phyloP scores from a whole-genome alignment of 2,329 filamentous ascomycete genomes.

The Monascus ruber region DNA sequence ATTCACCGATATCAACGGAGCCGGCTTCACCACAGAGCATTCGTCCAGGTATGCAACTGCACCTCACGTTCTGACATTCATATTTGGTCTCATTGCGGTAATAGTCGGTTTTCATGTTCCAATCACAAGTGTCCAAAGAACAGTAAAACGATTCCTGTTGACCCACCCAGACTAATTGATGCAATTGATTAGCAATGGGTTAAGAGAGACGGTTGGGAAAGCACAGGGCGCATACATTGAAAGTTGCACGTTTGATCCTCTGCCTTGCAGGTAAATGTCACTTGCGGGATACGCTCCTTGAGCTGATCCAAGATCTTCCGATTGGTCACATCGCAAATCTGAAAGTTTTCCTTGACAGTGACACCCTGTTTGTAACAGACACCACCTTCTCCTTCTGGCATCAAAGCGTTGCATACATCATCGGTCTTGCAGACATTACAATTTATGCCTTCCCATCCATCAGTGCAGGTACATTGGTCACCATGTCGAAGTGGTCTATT shows the following conservation, averaged over 20 bases:
- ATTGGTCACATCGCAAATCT: conserved; percentile 97
- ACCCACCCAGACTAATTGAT: conserved; percentile 73
- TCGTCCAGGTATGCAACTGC: conserved; percentile 76
- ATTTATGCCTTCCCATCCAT: conserved; percentile 94
- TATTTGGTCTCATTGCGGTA: conserved; percentile 73
- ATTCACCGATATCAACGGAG: conserved; percentile 85
- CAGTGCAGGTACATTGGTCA: conserved; percentile 69
- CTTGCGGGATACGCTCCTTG: conserved; percentile 75
- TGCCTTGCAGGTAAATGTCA: conserved; percentile 82
- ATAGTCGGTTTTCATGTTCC: conserved; percentile 55
- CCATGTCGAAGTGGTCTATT: conserved; percentile 65
- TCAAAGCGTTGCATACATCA: conserved; percentile 74
- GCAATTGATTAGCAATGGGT: conserved; percentile 14
- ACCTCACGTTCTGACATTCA: conserved; percentile 71
- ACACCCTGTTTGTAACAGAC: conserved; percentile 88
- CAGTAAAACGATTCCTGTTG: conserved; percentile 94
- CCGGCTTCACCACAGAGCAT: conserved; percentile 91
- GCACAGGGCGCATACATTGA: conserved; percentile 54
- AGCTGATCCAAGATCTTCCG: conserved; percentile 81
- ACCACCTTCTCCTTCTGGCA: conserved; percentile 69
- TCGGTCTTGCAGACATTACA: conserved; percentile 89
- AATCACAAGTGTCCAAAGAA: conserved; percentile 68
- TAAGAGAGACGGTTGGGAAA: background rate
- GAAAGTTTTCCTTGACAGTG: conserved; percentile 87
- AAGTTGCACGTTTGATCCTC: conserved; percentile 75